These are phyloP conservation scores for Fraxinus xanthoxyloides DNA, from an alignment of 305 asterid species.

Conservation along the genomic window DNA sequence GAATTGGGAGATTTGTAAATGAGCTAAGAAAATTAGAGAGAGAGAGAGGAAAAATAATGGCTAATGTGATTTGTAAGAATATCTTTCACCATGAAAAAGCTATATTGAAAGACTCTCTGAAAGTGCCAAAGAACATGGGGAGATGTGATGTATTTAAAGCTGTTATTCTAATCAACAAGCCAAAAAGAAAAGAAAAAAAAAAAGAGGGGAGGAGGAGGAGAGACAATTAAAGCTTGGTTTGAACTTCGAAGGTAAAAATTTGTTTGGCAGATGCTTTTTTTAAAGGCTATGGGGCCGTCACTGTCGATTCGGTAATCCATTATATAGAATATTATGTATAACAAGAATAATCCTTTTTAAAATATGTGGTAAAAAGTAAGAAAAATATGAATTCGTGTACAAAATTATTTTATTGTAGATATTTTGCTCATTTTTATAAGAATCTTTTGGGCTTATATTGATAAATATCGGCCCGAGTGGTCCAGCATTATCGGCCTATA, in stretches of 20 bases:
- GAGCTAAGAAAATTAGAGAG: not conserved
- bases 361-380: not conserved
- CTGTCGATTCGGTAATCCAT: too few species aligned
- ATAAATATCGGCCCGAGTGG: not conserved
- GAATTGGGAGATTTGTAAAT: not conserved
- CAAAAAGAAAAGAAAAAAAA: too few species aligned
- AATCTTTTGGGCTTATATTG: not conserved
- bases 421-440: too few species aligned
- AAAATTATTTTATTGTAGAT: too few species aligned
- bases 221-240: not conserved
- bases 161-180: not conserved
- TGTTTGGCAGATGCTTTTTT: not conserved
- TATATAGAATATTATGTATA: too few species aligned
- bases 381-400: too few species aligned
- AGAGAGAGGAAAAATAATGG: not conserved
- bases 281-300: too few species aligned
- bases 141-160: not conserved
- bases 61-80: conserved; percentile 7
- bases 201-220: not conserved
- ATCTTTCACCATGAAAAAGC: conserved; percentile 15
- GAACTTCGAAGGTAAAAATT: not conserved
- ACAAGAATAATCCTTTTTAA: too few species aligned
- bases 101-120: conserved; percentile 14
- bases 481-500: not conserved
- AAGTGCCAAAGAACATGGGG: conserved; percentile 14